Evolutionary conservation across 2,329 filamentous ascomycete species (phyloP).

Genomic region (Botryotinia narcissicola): DNA sequence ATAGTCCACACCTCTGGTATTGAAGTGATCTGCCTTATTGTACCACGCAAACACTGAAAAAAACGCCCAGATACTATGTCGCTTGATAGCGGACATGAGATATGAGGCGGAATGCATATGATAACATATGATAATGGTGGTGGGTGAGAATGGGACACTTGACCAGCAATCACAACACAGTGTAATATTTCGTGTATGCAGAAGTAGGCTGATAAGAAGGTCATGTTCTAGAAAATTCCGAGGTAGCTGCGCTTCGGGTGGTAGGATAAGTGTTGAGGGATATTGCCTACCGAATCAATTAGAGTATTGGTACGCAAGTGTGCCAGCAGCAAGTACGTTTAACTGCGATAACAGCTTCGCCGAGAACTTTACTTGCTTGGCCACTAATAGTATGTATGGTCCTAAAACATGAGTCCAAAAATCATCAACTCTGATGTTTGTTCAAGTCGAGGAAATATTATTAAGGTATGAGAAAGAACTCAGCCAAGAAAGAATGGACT

Average conservation of each 20-base stretch:
- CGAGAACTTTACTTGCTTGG: neutral
- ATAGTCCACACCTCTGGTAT: neutral
- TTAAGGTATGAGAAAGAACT: neutral
- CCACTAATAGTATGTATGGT: neutral
- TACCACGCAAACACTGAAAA: constrained; percentile 11
- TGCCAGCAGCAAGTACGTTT: neutral
- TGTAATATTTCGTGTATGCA: constrained; percentile 6
- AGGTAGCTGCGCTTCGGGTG: neutral
- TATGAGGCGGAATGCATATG: neutral
- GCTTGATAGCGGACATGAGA: neutral
- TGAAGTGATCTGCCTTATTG: neutral
- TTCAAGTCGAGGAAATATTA: neutral
- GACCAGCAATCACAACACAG: constrained; percentile 1
- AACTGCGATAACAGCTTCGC: neutral
- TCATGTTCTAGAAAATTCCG: neutral
- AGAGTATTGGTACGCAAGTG: neutral
- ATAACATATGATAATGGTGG: neutral
- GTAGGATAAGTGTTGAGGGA: too few relatives aligned
- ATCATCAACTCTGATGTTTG: constrained; percentile 9
- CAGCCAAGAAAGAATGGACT: neutral
- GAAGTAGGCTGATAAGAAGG: neutral
- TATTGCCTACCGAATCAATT: neutral
- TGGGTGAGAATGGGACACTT: constrained; percentile 4
- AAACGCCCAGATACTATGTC: neutral
- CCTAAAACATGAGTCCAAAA: neutral